Percentiles rank a stretch among this genome's conserved stretches.
Evolutionary conservation across 495 filamentous ascomycete species (phyloP).

Genomic region (Aeminium ludgeri): DNA sequence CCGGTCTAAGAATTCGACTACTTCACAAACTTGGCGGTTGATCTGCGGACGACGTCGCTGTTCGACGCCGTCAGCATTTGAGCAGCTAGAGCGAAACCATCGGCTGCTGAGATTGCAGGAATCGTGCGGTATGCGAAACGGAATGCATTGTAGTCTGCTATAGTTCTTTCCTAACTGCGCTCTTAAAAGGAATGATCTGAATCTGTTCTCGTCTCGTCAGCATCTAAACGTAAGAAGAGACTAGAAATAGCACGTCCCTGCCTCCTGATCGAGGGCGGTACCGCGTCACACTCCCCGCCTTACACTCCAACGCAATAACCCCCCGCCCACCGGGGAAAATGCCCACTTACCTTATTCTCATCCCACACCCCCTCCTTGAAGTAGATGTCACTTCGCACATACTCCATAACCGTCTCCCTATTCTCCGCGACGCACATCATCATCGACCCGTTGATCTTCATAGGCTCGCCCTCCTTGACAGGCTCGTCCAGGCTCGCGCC

Average conservation of each 20-base stretch:
- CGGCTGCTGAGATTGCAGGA: too few relatives aligned
- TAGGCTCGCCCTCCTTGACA: conserved; percentile 42
- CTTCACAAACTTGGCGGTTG: too few relatives aligned
- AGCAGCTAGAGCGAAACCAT: too few relatives aligned
- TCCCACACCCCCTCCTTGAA: conserved; percentile 62
- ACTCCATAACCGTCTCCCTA: conserved; percentile 50
- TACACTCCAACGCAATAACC: too few relatives aligned
- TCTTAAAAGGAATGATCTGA: conserved; percentile 25
- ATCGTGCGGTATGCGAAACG: too few relatives aligned
- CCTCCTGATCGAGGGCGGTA: too few relatives aligned
- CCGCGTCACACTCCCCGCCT: too few relatives aligned
- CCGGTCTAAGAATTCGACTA: too few relatives aligned
- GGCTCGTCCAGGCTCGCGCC: conserved; percentile 57
- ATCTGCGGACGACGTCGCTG: too few relatives aligned
- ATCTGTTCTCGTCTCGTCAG: conserved; percentile 6
- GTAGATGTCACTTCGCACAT: conserved; percentile 60
- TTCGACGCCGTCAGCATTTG: too few relatives aligned
- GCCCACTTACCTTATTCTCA: conserved; percentile 42
- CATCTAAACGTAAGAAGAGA: background rate
- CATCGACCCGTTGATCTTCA: conserved; percentile 53
- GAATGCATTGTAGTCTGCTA: conserved; percentile 5
- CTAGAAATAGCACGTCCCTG: background rate
- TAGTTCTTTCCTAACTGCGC: conserved; percentile 20
- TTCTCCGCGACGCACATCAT: conserved; percentile 45
- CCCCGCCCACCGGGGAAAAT: background rate